These are phyloP conservation scores for Hypsizygus ulmarius DNA, from an alignment of 1,284 basidiomycete genomes.

Conservation along the genomic window DNA sequence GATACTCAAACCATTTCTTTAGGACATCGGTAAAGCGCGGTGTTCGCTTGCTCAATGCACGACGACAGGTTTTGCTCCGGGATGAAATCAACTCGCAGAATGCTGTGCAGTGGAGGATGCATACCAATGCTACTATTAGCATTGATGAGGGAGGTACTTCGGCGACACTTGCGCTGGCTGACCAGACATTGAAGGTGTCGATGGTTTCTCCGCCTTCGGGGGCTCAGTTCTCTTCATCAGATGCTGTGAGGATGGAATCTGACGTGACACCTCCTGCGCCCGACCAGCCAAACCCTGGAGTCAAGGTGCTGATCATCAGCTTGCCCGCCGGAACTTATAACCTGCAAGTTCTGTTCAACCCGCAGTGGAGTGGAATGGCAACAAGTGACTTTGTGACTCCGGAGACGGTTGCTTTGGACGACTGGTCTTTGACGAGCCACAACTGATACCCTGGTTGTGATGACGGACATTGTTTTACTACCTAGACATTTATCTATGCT, in stretches of 20 bases:
- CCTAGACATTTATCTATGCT: constrained; percentile 3
- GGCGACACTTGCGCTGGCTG: constrained; percentile 64
- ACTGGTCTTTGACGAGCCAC: constrained; percentile 77
- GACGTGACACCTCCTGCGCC: constrained; percentile 63
- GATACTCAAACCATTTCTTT: constrained; percentile 7
- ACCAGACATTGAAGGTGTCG: constrained; percentile 56
- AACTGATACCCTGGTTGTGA: constrained; percentile 32
- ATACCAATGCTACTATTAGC: constrained; percentile 70
- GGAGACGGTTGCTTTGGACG: constrained; percentile 57
- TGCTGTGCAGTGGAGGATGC: constrained; percentile 87
- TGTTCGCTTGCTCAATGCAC: constrained; percentile 81
- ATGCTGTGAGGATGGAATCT: constrained; percentile 52
- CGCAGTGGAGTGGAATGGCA: constrained; percentile 82
- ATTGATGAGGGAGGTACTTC: constrained; percentile 45
- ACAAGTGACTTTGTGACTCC: constrained; percentile 65
- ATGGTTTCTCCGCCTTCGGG: constrained; percentile 63
- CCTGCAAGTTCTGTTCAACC: constrained; percentile 81
- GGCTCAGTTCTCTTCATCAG: constrained; percentile 47
- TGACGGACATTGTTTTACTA: constrained; percentile 7
- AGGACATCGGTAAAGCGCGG: constrained; percentile 78
- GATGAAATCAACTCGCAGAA: constrained; percentile 72
- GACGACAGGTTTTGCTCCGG: constrained; percentile 89
- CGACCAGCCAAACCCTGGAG: constrained; percentile 77
- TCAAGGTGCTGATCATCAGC: constrained; percentile 78
- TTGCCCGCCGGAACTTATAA: constrained; percentile 71